Conservation (phyloP, 495 filamentous ascomycete species). For the Aspergillus steynii region DNA sequence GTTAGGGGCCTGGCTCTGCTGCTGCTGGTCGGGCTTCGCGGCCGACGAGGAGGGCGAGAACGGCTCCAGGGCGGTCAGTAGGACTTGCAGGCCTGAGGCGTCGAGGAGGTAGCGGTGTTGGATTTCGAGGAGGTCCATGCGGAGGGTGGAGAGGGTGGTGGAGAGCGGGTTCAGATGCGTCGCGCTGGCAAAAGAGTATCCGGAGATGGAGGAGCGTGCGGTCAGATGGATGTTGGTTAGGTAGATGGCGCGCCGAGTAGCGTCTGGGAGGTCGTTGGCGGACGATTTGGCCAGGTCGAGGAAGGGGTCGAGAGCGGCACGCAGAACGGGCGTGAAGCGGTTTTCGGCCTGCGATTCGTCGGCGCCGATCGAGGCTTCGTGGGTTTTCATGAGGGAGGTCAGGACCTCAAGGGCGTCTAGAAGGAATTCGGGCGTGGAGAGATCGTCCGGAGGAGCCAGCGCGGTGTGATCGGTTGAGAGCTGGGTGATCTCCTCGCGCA, state of each 20-base stretch:
- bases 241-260: constrained; percentile 68
- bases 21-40: constrained; percentile 37
- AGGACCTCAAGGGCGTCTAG: constrained; percentile 76
- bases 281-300: constrained; percentile 71
- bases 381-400: constrained; percentile 72
- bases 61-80: constrained; percentile 64
- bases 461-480: constrained; percentile 71
- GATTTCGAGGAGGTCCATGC: constrained; percentile 43
- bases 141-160: constrained; percentile 39
- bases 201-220: constrained; percentile 40
- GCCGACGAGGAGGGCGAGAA: constrained; percentile 33
- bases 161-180: constrained; percentile 40
- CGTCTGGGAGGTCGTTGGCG: constrained; percentile 56
- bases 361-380: constrained; percentile 73
- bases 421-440: constrained; percentile 82
- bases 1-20: constrained; percentile 30
- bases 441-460: constrained; percentile 50
- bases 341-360: constrained; percentile 46
- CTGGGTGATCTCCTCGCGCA: constrained; percentile 72
- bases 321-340: constrained; percentile 72
- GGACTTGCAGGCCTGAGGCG: constrained; percentile 68
- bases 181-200: constrained; percentile 45
- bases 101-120: constrained; percentile 64
- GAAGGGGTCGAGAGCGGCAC: constrained; percentile 84
- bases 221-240: constrained; percentile 76